Conservation (phyloP, 345 rosid species). For the Turnera subulata region DNA sequence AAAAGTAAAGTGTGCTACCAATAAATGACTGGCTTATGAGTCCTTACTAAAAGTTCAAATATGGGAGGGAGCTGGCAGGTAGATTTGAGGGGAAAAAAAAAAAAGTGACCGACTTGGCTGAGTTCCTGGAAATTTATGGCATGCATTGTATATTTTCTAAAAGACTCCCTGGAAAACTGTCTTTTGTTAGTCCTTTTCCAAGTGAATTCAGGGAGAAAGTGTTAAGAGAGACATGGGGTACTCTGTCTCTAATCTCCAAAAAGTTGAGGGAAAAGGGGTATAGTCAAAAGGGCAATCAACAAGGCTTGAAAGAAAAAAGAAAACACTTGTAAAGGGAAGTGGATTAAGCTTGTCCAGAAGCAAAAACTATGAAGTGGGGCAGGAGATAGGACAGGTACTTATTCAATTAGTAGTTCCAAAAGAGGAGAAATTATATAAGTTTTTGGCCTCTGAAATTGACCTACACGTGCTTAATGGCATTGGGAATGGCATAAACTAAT, state of each 20-base stretch:
- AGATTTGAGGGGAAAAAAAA: too few species aligned
- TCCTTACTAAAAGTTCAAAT: too few species aligned
- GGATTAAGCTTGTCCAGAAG: constrained; percentile 36
- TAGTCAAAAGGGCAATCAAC: constrained; percentile 42
- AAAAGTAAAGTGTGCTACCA: too few species aligned
- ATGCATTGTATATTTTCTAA: too few species aligned
- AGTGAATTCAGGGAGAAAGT: background rate
- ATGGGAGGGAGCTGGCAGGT: too few species aligned
- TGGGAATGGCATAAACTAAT: constrained; percentile 47
- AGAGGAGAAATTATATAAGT: too few species aligned
- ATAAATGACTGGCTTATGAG: too few species aligned
- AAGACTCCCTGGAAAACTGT: background rate
- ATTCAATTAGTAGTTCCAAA: too few species aligned
- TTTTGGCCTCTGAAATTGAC: constrained; percentile 5
- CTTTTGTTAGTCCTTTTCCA: constrained; percentile 3
- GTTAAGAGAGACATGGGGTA: constrained; percentile 13
- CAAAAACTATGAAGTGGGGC: constrained; percentile 23
- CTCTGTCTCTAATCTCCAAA: constrained; percentile 25
- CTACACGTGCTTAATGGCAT: constrained; percentile 39
- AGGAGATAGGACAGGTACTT: too few species aligned
- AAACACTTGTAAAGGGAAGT: constrained; percentile 16
- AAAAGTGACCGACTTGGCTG: too few species aligned
- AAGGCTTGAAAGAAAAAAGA: constrained; percentile 16
- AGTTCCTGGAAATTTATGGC: too few species aligned
- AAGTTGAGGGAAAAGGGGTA: constrained; percentile 4